Base-by-base conservation (phyloP, 352 stramenopile species). In the Phytophthora nicotianae region DNA sequence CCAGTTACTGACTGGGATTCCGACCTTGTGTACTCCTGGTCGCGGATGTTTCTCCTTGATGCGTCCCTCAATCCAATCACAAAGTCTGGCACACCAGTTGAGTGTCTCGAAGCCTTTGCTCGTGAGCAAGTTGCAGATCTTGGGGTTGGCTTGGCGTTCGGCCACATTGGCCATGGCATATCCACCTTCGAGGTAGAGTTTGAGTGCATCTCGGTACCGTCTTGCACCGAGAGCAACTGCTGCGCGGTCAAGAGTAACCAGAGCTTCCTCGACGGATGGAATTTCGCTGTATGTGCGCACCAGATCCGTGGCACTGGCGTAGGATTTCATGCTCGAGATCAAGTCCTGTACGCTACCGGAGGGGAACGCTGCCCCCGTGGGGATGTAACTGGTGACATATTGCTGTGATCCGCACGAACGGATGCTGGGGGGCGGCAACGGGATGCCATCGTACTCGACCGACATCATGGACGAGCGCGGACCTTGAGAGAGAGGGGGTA, bases 81-180 rank as follows among this genome's bases (percentile, higher is more conserved):
- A 93, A 0, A 96, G 74, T 5, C 73, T 56, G 4, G 81, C 85
- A 43, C 83, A 92, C 87, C 87, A 96, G 57, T 96, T 91, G 51
- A 96, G 77, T 38, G 81, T 92, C 65, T 96, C 87, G 33, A 93
- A 91, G 33, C 82, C 85, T 68, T 96, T 96, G 62, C 77, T 86
- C 0, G 86, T 90, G 45, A 95, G 74, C 57, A 96, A 52, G 66
- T 96, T 96, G 60, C 81, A 86, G 56, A 96, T 92, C 57, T 94
- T 93, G 24, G 83, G 77, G 59, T 90, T 86, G 17, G 74, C 71
- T 68, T 96, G 83, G 0, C 79, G 77, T 62, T 96, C 85, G 0
- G 85, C 87, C 0, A 90, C 85, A 48, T 90, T 91, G 4, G 86
- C 84, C 73, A 96, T 91, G 14, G 86, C 85, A 54, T 96, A 93